Conservation (phyloP, 768 basidiomycete genomes). For the Rhizopogon roseolus region DNA sequence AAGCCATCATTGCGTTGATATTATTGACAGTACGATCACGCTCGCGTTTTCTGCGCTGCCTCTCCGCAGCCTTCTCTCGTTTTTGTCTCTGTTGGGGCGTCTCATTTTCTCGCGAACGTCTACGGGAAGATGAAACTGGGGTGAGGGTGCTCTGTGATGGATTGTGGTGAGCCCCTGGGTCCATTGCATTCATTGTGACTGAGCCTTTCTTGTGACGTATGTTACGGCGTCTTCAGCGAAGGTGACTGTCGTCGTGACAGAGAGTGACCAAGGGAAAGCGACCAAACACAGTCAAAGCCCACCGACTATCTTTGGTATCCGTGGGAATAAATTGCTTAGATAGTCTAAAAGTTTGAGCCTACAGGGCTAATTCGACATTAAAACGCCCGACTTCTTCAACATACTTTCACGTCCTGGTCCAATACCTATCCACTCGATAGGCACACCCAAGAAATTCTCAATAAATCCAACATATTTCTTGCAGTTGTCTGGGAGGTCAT, state of each 20-base stretch:
- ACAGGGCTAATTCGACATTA: conserved; percentile 16
- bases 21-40: conserved; percentile 46
- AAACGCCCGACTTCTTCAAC: conserved; percentile 30
- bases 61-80: conserved; percentile 82
- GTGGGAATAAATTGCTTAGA: conserved; percentile 15
- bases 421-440: conserved; percentile 89
- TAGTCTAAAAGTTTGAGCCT: not conserved
- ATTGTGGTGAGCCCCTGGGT: conserved; percentile 27
- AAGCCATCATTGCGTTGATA: conserved; percentile 38
- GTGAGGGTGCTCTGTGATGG: conserved; percentile 27
- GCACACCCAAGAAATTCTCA: conserved; percentile 66
- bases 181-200: conserved; percentile 27
- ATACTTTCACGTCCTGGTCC: conserved; percentile 86
- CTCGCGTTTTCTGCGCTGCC: conserved; percentile 81
- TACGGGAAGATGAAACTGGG: conserved; percentile 34
- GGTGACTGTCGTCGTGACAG: conserved; percentile 9
- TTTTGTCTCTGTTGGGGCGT: conserved; percentile 69
- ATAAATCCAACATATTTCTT: conserved; percentile 85
- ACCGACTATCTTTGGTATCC: conserved; percentile 6
- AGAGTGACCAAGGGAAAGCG: conserved; percentile 22
- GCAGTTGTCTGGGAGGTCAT: conserved; percentile 79
- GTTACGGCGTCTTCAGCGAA: conserved; percentile 25
- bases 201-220: conserved; percentile 25
- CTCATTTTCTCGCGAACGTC: conserved; percentile 69
- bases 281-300: conserved; percentile 18